These are phyloP conservation scores for Lenwebbia sp. DNA, from an alignment of 345 rosid genomes.

Conservation along the genomic window DNA sequence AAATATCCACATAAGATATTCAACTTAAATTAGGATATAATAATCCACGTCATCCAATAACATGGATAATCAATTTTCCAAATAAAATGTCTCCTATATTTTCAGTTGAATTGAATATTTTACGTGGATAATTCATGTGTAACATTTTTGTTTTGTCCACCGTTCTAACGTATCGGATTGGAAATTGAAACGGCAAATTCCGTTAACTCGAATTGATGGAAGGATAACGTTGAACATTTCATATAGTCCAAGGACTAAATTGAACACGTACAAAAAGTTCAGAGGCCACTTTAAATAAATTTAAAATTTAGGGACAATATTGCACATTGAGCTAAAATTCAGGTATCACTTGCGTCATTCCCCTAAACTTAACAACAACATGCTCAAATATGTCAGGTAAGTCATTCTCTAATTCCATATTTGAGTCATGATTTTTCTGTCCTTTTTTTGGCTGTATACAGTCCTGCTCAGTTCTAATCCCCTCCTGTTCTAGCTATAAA, in stretches of 20 bases:
- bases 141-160: background rate
- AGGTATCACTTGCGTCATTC: background rate
- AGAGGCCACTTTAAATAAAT: accelerated
- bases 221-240: accelerated
- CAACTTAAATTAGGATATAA: no score
- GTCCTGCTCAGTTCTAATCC: background rate
- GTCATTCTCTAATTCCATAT: background rate
- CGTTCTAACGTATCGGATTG: accelerated
- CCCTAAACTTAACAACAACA: background rate
- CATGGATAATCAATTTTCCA: background rate
- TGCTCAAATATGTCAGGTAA: background rate
- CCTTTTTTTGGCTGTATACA: background rate
- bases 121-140: accelerated
- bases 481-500: background rate
- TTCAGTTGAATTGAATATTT: background rate
- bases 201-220: background rate
- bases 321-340: accelerated
- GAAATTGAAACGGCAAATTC: no score
- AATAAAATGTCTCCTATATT: no score
- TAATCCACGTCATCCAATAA: background rate
- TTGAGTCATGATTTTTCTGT: background rate
- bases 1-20: background rate
- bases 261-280: background rate
- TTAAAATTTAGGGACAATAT: accelerated
- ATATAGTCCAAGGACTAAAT: background rate